Conservation (phyloP, 192 early-diverging fungal genomes). For the Mortierella claussenii region DNA sequence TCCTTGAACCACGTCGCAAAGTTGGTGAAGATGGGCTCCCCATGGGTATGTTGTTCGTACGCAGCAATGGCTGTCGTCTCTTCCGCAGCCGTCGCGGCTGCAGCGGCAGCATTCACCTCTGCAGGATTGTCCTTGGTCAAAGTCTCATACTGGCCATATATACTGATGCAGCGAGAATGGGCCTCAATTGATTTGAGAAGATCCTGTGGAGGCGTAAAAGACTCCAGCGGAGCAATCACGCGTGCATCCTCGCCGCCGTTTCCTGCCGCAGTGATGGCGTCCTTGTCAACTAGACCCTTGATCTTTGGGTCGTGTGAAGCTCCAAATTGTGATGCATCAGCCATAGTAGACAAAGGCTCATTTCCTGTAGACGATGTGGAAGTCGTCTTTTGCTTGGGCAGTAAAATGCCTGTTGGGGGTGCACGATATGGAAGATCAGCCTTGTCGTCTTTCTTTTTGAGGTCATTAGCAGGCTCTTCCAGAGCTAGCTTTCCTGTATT, state of each 20-base stretch:
- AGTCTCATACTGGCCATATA: slow-evolving; percentile 44
- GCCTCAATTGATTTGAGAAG: slow-evolving; percentile 20
- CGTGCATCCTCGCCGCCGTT: slow-evolving; percentile 31
- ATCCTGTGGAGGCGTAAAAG: slow-evolving; percentile 37
- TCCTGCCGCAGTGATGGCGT: neutral
- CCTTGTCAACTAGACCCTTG: slow-evolving; percentile 11
- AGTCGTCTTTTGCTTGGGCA: slow-evolving; percentile 2
- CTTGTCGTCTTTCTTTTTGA: neutral
- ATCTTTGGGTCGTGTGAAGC: slow-evolving; percentile 36
- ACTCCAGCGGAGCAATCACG: slow-evolving; percentile 36
- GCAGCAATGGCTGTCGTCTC: slow-evolving; percentile 28
- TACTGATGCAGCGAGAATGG: slow-evolving; percentile 42
- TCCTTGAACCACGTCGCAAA: slow-evolving; percentile 53
- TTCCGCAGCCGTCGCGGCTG: neutral
- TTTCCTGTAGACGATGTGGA: neutral
- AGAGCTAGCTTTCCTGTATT: slow-evolving; percentile 20
- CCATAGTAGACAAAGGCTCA: slow-evolving; percentile 18
- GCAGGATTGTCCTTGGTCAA: slow-evolving; percentile 34
- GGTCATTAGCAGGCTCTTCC: neutral
- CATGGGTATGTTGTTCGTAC: slow-evolving; percentile 18
- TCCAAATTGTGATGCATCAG: slow-evolving; percentile 9
- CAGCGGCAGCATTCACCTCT: slow-evolving; percentile 4
- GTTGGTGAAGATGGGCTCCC: slow-evolving; percentile 46
- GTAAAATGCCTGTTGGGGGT: slow-evolving; percentile 33
- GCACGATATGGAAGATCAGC: slow-evolving; percentile 41